These are phyloP conservation scores for Camelina hispida DNA, from an alignment of 345 rosid species.

Conservation along the genomic window DNA sequence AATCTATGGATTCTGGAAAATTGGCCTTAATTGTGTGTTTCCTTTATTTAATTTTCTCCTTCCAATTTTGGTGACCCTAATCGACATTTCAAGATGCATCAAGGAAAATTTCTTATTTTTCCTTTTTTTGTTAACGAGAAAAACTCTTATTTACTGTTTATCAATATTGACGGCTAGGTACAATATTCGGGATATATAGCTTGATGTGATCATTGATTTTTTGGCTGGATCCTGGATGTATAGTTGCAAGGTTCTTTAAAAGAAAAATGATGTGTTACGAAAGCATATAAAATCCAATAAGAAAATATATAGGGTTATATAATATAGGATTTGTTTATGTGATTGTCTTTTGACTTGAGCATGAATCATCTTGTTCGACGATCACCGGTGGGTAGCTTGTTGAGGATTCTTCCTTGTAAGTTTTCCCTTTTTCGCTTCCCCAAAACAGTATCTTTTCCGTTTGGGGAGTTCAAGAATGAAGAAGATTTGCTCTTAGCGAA, in stretches of 20 bases:
- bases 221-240: too few species aligned
- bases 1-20: too few species aligned
- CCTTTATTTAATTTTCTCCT: too few species aligned
- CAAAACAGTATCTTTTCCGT: background rate
- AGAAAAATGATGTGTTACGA: background rate
- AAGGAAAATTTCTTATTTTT: too few species aligned
- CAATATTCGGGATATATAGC: too few species aligned
- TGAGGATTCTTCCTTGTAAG: background rate
- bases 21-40: too few species aligned
- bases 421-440: background rate
- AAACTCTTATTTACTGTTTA: too few species aligned
- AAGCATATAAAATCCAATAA: background rate
- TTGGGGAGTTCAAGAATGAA: background rate
- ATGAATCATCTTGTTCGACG: background rate
- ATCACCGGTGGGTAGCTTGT: background rate
- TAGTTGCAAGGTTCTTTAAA: background rate
- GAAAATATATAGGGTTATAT: too few species aligned
- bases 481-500: background rate
- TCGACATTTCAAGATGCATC: too few species aligned
- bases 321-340: background rate
- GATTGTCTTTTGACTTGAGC: background rate
- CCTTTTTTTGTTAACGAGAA: too few species aligned
- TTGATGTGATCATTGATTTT: too few species aligned
- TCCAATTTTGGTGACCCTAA: too few species aligned
- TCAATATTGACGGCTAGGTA: background rate